phyloP scores from a whole-genome alignment of 2,329 filamentous ascomycete genomes.

The Fusarium liriodendri region DNA sequence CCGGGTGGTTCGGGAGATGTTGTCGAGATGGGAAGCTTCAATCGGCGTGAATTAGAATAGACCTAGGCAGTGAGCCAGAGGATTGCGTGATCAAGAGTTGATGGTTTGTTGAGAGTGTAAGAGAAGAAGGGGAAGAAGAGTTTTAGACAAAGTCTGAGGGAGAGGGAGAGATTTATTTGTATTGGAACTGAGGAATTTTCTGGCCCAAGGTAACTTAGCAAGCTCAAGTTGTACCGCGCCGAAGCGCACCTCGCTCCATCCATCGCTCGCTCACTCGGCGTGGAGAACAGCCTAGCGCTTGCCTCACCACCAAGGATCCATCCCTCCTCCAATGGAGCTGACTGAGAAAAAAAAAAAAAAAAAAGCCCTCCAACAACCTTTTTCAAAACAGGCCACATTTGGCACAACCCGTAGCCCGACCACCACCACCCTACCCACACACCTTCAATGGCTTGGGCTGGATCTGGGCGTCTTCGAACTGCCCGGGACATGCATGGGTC shows the following conservation, averaged over 20 bases:
- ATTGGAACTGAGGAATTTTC: constrained; percentile 46
- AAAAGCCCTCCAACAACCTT: constrained; percentile 10
- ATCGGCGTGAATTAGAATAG: not conserved
- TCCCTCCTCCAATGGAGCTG: constrained; percentile 17
- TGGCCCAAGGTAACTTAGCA: constrained; percentile 1
- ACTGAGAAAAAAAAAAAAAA: constrained; percentile 26
- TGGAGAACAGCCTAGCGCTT: not conserved
- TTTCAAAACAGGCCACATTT: constrained; percentile 34
- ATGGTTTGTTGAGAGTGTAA: constrained; percentile 12
- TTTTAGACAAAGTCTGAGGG: constrained; percentile 16
- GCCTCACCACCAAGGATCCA: constrained; percentile 25
- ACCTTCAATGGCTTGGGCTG: not conserved
- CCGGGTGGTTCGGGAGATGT: constrained; percentile 24
- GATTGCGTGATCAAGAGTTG: not conserved
- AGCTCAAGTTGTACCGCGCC: constrained; percentile 29
- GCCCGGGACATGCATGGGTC: constrained; percentile 22
- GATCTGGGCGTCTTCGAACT: not conserved
- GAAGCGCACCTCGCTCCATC: constrained; percentile 22
- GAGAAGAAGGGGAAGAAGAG: constrained; percentile 12
- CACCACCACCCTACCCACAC: constrained; percentile 28
- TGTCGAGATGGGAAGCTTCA: constrained; percentile 2
- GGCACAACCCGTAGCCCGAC: constrained; percentile 16
- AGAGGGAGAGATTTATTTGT: constrained; percentile 40
- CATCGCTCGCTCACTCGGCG: constrained; percentile 5
- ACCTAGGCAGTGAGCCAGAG: not conserved